Conservation (phyloP, 768 basidiomycete species). For the Lactarius akahatsu region DNA sequence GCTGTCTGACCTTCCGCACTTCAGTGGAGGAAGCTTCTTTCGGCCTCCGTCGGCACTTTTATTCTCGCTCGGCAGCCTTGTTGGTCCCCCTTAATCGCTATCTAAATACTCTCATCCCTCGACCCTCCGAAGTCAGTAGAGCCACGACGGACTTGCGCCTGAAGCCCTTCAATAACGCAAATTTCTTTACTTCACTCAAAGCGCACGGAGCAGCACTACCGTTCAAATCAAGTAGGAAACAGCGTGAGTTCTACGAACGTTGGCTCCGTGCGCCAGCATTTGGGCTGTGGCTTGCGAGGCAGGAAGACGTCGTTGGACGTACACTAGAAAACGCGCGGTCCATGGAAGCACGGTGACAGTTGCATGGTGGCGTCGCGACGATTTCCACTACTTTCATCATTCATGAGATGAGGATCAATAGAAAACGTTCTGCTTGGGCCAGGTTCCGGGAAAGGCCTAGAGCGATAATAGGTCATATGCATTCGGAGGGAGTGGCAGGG, state of each 20-base stretch:
- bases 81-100: conserved; percentile 90
- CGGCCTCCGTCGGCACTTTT: conserved; percentile 76
- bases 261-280: conserved; percentile 78
- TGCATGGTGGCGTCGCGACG: not conserved
- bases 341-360: not conserved
- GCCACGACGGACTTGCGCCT: conserved; percentile 42
- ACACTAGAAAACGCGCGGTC: conserved; percentile 42
- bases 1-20: conserved; percentile 7
- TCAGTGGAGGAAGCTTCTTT: conserved; percentile 63
- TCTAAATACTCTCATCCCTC: conserved; percentile 82
- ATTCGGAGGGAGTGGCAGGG: not conserved
- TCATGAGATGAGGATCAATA: not conserved
- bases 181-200: conserved; percentile 74
- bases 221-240: conserved; percentile 64
- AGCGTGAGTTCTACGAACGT: conserved; percentile 72
- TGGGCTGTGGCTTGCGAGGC: conserved; percentile 74
- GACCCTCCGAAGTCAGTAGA: conserved; percentile 49
- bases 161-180: conserved; percentile 65
- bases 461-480: not conserved
- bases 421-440: not conserved
- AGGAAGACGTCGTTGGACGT: conserved; percentile 66
- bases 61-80: conserved; percentile 78
- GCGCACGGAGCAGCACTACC: conserved; percentile 68
- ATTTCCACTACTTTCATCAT: not conserved
- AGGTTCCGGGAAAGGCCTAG: not conserved